A percentile compares a stretch with the other conserved stretches of the same genome.
These are phyloP conservation scores for Elaeagnus macrophylla DNA, from an alignment of 306 rosid genomes.

Conservation along the genomic window DNA sequence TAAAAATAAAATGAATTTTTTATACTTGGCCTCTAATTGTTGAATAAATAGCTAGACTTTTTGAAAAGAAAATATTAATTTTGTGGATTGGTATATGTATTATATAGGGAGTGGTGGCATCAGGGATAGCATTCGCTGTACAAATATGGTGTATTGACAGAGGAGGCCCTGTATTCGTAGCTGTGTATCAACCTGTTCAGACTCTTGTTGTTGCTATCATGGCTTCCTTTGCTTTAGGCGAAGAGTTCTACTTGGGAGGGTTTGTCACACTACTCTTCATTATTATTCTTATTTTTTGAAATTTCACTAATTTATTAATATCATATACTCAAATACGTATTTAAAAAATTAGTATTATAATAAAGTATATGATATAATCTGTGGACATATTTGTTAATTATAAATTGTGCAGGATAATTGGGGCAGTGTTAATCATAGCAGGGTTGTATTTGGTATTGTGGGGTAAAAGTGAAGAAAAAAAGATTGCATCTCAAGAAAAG, in stretches of 20 bases:
- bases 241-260: constrained; percentile 56
- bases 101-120: constrained; percentile 44
- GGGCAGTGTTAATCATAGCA: constrained; percentile 47
- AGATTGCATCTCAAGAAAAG: constrained; percentile 15
- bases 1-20: too few species aligned
- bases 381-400: neutral
- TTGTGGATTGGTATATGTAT: neutral
- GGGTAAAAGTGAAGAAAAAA: constrained; percentile 45
- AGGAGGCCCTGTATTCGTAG: constrained; percentile 68
- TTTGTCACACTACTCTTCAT: constrained; percentile 10
- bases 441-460: constrained; percentile 59
- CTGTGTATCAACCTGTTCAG: constrained; percentile 62
- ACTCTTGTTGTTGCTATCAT: constrained; percentile 51
- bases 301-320: neutral
- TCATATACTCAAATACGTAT: neutral
- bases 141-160: constrained; percentile 70
- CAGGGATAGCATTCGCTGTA: constrained; percentile 41
- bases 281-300: neutral
- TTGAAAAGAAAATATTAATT: too few species aligned
- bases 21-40: too few species aligned
- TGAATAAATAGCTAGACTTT: too few species aligned
- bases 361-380: neutral
- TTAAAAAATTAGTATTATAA: too few species aligned
- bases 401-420: constrained; percentile 35
- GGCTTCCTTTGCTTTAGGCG: constrained; percentile 51